These are phyloP conservation scores for Zygoascus biomembranicola DNA, from an alignment of 805 yeast genomes.

Conservation along the genomic window DNA sequence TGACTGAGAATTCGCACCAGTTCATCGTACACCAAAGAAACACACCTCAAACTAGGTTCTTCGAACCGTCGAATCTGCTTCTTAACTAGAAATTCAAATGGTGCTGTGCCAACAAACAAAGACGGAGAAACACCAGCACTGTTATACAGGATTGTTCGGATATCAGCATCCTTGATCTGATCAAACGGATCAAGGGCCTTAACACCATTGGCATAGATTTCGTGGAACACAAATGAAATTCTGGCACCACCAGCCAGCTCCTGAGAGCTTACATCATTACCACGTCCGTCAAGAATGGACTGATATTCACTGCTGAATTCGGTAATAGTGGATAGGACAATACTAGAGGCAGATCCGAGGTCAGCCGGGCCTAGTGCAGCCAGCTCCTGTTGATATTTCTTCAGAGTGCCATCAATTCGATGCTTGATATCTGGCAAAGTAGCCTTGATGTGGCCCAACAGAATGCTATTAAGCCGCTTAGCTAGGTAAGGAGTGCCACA, in stretches of 20 bases:
- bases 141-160: slow-evolving; percentile 93
- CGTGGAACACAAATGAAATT: slow-evolving; percentile 93
- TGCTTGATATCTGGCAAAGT: slow-evolving; percentile 89
- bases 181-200: slow-evolving; percentile 92
- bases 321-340: slow-evolving; percentile 84
- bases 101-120: slow-evolving; percentile 92
- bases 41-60: slow-evolving; percentile 86
- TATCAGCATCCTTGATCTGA: slow-evolving; percentile 90
- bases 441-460: slow-evolving; percentile 81
- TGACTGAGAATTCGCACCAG: slow-evolving; percentile 83
- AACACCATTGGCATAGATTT: slow-evolving; percentile 87
- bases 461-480: slow-evolving; percentile 77
- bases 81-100: slow-evolving; percentile 90
- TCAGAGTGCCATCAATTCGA: slow-evolving; percentile 75
- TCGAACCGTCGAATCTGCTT: slow-evolving; percentile 91
- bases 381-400: slow-evolving; percentile 78
- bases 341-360: slow-evolving; percentile 73
- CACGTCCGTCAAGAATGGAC: slow-evolving; percentile 86
- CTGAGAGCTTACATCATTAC: slow-evolving; percentile 76
- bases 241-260: slow-evolving; percentile 98
- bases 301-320: slow-evolving; percentile 87
- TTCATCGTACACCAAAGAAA: slow-evolving; percentile 87
- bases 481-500: slow-evolving; percentile 99
- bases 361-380: slow-evolving; percentile 60
- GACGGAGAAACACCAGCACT: slow-evolving; percentile 96